phyloP scores from a whole-genome alignment of 495 filamentous ascomycete genomes.

The Trichoderma gamsii region DNA sequence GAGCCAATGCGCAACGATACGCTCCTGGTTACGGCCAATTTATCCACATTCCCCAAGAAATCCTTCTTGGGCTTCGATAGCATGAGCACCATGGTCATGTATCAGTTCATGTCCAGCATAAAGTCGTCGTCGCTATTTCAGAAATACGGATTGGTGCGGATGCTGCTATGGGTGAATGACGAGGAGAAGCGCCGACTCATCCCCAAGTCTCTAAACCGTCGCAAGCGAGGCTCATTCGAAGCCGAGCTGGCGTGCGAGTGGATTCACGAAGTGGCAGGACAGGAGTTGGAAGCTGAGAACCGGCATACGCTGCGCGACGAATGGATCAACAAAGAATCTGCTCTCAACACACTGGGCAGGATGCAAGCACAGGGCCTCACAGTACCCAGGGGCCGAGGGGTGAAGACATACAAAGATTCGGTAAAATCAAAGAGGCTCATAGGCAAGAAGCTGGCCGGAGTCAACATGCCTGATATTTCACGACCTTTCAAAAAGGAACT shows the following conservation, averaged over 20 bases:
- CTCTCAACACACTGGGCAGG: slow-evolving; percentile 20
- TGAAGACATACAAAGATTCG: slow-evolving; percentile 26
- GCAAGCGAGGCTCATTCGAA: slow-evolving; percentile 48
- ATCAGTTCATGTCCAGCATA: slow-evolving; percentile 43
- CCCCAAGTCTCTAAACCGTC: slow-evolving; percentile 47
- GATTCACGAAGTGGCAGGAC: slow-evolving; percentile 39
- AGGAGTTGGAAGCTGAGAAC: slow-evolving; percentile 18
- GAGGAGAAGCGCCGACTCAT: slow-evolving; percentile 44
- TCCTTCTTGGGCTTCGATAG: slow-evolving; percentile 32
- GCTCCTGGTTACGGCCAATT: slow-evolving; percentile 60
- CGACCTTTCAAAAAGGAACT: slow-evolving; percentile 29
- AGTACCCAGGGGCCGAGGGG: slow-evolving; percentile 27
- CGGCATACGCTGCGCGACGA: slow-evolving; percentile 24
- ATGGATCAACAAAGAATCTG: slow-evolving; percentile 31
- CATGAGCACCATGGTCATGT: slow-evolving; percentile 36
- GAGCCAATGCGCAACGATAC: slow-evolving; percentile 51
- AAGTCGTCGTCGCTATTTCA: slow-evolving; percentile 45
- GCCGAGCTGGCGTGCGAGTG: slow-evolving; percentile 51
- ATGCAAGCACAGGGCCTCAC: slow-evolving; percentile 33
- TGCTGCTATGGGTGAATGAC: slow-evolving; percentile 56
- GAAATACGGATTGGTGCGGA: slow-evolving; percentile 60
- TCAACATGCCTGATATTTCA: slow-evolving; percentile 22
- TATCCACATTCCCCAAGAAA: slow-evolving; percentile 38
- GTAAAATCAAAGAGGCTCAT: slow-evolving; percentile 18
- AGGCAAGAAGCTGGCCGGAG: slow-evolving; percentile 16